Evolutionary conservation across 148 eudicot species (phyloP).

Genomic region (Chenopodium formosanum): DNA sequence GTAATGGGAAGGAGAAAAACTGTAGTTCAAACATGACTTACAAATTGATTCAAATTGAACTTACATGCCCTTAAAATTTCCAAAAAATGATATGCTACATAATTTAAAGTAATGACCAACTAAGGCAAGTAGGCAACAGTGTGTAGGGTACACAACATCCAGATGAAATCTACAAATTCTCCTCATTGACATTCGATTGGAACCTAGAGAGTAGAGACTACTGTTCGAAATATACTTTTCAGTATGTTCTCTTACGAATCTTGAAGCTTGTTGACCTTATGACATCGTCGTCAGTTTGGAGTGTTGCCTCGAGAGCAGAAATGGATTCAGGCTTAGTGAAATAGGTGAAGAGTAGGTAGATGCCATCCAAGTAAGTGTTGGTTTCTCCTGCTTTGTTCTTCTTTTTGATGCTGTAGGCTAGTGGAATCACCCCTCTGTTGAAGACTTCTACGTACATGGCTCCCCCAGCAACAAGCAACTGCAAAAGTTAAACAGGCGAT

Average conservation of each 20-base stretch:
- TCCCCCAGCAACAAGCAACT: conserved; percentile 85
- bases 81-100: conserved; percentile 19
- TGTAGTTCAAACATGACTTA: conserved; percentile 14
- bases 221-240: not conserved
- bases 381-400: conserved; percentile 89
- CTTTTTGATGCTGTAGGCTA: conserved; percentile 79
- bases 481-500: conserved; percentile 21
- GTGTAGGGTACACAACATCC: conserved; percentile 11
- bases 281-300: conserved; percentile 59
- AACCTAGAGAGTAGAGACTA: not conserved
- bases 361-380: conserved; percentile 86
- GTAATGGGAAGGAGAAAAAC: not conserved
- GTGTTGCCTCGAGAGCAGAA: conserved; percentile 43
- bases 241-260: conserved; percentile 72
- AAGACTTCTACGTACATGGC: conserved; percentile 80
- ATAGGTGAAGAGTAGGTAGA: conserved; percentile 84
- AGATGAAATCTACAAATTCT: conserved; percentile 1
- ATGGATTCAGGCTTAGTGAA: conserved; percentile 92
- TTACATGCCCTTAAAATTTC: not conserved
- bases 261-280: conserved; percentile 78
- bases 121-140: not conserved
- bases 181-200: not conserved
- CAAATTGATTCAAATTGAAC: conserved; percentile 6
- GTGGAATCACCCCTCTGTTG: conserved; percentile 89
- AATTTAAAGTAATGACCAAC: not conserved